These are phyloP conservation scores for Viridothelium virens DNA, from an alignment of 495 filamentous ascomycete species.

Conservation along the genomic window DNA sequence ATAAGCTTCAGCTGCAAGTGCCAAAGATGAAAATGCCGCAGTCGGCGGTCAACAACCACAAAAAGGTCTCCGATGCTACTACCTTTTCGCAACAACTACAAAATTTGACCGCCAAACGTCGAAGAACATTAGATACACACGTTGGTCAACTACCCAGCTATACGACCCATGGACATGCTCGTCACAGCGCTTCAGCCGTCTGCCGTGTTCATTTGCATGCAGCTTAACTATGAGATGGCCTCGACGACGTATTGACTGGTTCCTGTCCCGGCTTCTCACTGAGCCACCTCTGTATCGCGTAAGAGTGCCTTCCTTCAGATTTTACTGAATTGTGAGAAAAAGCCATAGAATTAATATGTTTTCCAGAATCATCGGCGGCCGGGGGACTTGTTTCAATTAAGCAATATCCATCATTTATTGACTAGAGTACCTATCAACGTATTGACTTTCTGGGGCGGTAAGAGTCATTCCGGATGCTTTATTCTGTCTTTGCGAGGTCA, in stretches of 20 bases:
- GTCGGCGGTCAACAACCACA: too few species aligned
- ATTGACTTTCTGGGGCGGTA: background rate
- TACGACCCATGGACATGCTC: background rate
- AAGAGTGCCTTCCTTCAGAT: background rate
- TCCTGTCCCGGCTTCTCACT: slow-evolving; percentile 1
- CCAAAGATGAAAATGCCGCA: too few species aligned
- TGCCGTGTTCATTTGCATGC: background rate
- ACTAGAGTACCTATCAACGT: background rate
- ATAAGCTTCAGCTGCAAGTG: too few species aligned
- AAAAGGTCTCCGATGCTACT: too few species aligned
- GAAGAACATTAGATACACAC: background rate
- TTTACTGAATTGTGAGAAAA: background rate
- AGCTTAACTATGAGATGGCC: background rate
- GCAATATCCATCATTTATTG: background rate
- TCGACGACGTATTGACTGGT: background rate
- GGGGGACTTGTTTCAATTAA: background rate
- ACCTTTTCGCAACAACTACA: too few species aligned
- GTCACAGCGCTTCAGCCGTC: background rate
- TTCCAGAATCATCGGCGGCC: background rate
- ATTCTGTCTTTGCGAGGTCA: background rate
- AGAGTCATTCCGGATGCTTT: background rate
- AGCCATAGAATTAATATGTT: background rate
- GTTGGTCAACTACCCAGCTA: background rate
- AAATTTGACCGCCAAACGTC: too few species aligned
- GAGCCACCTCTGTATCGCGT: background rate